phyloP scores from a whole-genome alignment of 2,329 filamentous ascomycete species.

The Cladosporium austrohemisphaericum region DNA sequence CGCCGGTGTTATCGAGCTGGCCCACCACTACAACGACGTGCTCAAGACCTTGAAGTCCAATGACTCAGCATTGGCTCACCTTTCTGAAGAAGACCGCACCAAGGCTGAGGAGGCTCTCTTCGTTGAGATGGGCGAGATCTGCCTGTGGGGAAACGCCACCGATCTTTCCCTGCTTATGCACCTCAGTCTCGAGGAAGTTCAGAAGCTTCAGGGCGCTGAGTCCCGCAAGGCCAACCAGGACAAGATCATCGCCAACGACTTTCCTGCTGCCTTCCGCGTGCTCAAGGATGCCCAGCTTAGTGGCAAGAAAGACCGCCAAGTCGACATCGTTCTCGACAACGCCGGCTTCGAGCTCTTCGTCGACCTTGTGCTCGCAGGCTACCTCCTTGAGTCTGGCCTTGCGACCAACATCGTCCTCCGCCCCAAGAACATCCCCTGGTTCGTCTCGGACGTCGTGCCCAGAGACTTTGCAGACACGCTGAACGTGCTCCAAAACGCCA shows the following conservation, averaged over 20 bases:
- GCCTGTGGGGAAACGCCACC: constrained; percentile 94
- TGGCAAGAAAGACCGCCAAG: constrained; percentile 67
- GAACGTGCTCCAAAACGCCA: constrained; percentile 71
- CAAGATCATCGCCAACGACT: constrained; percentile 88
- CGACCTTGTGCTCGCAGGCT: constrained; percentile 86
- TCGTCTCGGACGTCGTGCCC: constrained; percentile 91
- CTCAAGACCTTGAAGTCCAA: constrained; percentile 61
- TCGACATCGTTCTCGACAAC: constrained; percentile 96
- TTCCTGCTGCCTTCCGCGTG: constrained; percentile 65
- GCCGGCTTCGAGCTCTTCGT: constrained; percentile 97
- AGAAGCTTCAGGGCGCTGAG: constrained; percentile 87
- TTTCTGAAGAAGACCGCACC: constrained; percentile 52
- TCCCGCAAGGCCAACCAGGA: constrained; percentile 82
- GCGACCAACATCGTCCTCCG: constrained; percentile 85
- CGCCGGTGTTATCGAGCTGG: constrained; percentile 77
- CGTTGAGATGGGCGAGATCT: constrained; percentile 91
- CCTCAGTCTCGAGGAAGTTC: constrained; percentile 90
- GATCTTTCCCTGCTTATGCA: constrained; percentile 88
- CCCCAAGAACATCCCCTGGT: constrained; percentile 95
- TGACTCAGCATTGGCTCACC: constrained; percentile 39
- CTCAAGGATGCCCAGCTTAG: constrained; percentile 63
- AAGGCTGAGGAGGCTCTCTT: constrained; percentile 77
- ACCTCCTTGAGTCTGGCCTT: constrained; percentile 76
- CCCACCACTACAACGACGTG: constrained; percentile 72
- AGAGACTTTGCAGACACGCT: constrained; percentile 81